Evolutionary conservation across 148 eudicot species (phyloP).

Genomic region (Cornus suecica): DNA sequence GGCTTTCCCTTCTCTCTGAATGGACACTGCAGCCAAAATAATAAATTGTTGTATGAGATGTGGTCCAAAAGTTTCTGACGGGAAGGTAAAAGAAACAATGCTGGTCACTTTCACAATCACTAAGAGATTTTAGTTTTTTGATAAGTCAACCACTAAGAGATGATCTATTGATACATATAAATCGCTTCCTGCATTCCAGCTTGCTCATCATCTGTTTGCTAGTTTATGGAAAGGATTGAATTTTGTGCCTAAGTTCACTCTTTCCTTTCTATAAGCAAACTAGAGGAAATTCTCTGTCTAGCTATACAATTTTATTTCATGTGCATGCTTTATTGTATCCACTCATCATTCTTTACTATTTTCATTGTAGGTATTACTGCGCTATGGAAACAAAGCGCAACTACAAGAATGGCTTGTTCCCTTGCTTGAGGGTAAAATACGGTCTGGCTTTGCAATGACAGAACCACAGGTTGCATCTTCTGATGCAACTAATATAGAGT

Average conservation of each 20-base stretch:
- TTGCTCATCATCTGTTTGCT: no score
- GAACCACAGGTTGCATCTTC: conserved; percentile 99
- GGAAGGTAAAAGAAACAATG: background rate
- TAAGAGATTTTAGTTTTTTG: no score
- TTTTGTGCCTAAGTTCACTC: background rate
- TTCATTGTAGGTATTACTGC: conserved; percentile 63
- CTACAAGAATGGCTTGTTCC: conserved; percentile 88
- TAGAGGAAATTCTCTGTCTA: no score
- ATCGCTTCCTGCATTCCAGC: background rate
- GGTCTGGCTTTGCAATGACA: conserved; percentile 98
- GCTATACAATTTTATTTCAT: no score
- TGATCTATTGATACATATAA: background rate
- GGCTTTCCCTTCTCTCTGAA: background rate
- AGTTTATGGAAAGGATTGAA: no score
- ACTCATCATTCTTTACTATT: conserved; percentile 6
- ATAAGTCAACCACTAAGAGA: background rate
- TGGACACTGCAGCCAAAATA: background rate
- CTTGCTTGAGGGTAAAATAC: conserved; percentile 79
- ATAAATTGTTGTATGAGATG: background rate
- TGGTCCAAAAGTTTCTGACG: background rate
- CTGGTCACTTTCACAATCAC: background rate
- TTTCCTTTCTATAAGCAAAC: no score
- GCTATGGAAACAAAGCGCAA: conserved; percentile 88
- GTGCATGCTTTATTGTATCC: conserved; percentile 4
- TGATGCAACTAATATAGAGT: conserved; percentile 96